A percentile compares a stretch with the other conserved stretches of the same genome.
phyloP scores from a whole-genome alignment of 164 flowering plant species.

The Buxus sempervirens region DNA sequence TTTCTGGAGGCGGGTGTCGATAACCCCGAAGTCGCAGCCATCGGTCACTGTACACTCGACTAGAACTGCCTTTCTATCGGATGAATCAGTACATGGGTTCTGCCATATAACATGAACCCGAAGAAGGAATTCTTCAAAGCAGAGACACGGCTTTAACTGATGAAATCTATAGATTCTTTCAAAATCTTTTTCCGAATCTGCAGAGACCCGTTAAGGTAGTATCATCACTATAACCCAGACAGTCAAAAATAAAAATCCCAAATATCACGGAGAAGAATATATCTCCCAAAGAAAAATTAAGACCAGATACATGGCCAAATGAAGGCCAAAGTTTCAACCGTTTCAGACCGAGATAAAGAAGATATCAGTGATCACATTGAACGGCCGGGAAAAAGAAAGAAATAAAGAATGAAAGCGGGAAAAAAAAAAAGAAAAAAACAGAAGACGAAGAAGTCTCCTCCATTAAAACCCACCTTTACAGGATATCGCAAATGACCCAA shows the following conservation, averaged over 20 bases:
- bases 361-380: neutral
- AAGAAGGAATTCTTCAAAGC: conserved; percentile 7
- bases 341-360: neutral
- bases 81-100: neutral
- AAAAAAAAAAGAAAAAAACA: no score
- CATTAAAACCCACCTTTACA: neutral
- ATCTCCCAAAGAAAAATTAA: neutral
- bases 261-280: conserved; percentile 11
- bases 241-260: conserved; percentile 14
- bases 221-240: neutral
- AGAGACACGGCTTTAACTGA: neutral
- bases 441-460: neutral
- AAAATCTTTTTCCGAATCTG: conserved; percentile 15
- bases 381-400: neutral
- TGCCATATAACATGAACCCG: neutral
- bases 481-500: neutral
- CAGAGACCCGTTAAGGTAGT: conserved; percentile 10
- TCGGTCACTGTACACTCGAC: conserved; percentile 13
- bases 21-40: conserved; percentile 19
- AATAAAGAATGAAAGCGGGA: no score
- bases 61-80: conserved; percentile 2
- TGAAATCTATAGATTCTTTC: conserved; percentile 8
- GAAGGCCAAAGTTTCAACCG: neutral
- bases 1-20: conserved; percentile 6
- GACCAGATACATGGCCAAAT: conserved; percentile 5